Evolutionary conservation across 345 rosid species (phyloP).

Genomic region (Erucastrum elatum): DNA sequence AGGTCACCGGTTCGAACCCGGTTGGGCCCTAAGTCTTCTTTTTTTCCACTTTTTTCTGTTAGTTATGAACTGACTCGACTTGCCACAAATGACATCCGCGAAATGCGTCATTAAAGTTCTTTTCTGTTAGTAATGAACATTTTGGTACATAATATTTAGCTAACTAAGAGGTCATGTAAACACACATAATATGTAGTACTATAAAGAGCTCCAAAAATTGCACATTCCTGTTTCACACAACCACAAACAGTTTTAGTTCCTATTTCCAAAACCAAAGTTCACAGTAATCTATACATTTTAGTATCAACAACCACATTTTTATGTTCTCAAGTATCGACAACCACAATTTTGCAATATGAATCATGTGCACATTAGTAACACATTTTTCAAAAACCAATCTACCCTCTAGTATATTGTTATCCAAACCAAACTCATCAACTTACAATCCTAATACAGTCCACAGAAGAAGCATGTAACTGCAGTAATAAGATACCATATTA

Average conservation of each 20-base stretch:
- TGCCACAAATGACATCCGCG: neutral
- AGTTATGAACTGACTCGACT: neutral
- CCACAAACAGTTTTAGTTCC: neutral
- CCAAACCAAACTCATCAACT: no score
- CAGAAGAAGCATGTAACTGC: no score
- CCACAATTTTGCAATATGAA: neutral
- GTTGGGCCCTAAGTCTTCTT: constrained; percentile 38
- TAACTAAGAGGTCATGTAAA: neutral
- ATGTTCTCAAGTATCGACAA: neutral
- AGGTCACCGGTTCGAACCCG: constrained; percentile 68
- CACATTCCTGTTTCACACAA: neutral
- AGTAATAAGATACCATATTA: no score
- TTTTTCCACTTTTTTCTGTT: neutral
- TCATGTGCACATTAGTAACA: no score
- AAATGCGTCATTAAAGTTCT: neutral
- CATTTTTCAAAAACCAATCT: no score
- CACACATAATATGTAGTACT: neutral
- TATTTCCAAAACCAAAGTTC: constrained; percentile 24
- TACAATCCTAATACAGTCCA: no score
- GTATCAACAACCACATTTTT: neutral
- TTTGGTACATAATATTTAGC: no score
- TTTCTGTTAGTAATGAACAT: neutral
- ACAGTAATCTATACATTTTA: constrained; percentile 7
- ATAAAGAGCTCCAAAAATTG: neutral
- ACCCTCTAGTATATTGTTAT: no score